Base-by-base conservation (phyloP, 768 basidiomycete genomes). In the Austroboletus festivus region DNA sequence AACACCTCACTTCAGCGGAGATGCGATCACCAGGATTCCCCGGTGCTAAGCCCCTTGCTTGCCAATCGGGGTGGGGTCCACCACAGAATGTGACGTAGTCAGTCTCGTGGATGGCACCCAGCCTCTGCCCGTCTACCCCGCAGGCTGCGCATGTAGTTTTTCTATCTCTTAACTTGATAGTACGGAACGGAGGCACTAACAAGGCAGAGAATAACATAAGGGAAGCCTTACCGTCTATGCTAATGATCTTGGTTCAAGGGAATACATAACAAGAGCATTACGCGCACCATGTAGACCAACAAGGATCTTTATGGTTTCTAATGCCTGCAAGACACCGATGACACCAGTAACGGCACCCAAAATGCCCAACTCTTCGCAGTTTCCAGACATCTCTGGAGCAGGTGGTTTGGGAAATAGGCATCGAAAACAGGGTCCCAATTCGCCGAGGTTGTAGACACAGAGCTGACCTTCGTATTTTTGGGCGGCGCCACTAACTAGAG, bases 41-140 rank as follows among this genome's bases (percentile, higher is more conserved):
- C 54, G 67, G 45, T 42, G 58, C 61, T 19, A 82, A 65, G 4
- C 88, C 89, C 42, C 68, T 67, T 10, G 63, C 61, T 51, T 81
- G 75, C 82, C 83, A 89, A 61, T 89, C 80, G 1, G 86, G 83
- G 19, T 71, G 65, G 11, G 73, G 68, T 3, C 88, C 86, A 11
- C 92, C 90, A 55, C 94, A 96, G 60, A 93, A 93, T 48, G 85
- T 79, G 23, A 93, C 79, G 65, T 96, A 96, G 55, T 93, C 91
- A 8, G 73, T 77, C 15, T 77, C 71, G 5, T 76, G 73, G 19
- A 89, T 78, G 39, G 68, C 55, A 15, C 72, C 75, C 7, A 73
- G 46, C 21, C 57, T 73, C 53, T 74, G 58, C 13, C 68, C 74
- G n/a, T 73, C 71, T 3, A 52, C 59, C 5, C 86, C 88, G 62